A percentile compares a stretch with the other conserved stretches of the same genome.
phyloP scores from a whole-genome alignment of 352 stramenopile species.

The Phytophthora sp. region DNA sequence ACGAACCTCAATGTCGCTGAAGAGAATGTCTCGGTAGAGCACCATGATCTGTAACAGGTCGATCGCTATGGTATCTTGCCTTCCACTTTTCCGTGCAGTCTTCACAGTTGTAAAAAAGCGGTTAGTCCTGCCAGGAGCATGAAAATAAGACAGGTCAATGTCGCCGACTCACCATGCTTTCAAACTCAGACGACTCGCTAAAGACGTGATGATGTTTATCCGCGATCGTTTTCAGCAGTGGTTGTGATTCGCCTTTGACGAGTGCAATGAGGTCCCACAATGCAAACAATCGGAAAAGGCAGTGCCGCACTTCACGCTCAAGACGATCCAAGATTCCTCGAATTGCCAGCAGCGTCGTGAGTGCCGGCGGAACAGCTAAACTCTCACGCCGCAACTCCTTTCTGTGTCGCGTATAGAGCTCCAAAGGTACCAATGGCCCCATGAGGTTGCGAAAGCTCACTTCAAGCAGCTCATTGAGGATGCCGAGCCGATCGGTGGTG shows the following conservation, averaged over 20 bases:
- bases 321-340: slow-evolving; percentile 52
- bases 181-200: slow-evolving; percentile 61
- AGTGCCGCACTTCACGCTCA: slow-evolving; percentile 54
- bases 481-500: slow-evolving; percentile 35
- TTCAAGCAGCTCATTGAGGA: slow-evolving; percentile 69
- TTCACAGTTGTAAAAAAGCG: slow-evolving; percentile 19
- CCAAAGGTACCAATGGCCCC: slow-evolving; percentile 48
- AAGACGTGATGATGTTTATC: slow-evolving; percentile 66
- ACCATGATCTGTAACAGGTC: slow-evolving; percentile 63
- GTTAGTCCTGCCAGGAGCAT: not conserved
- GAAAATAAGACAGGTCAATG: not conserved
- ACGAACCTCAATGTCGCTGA: slow-evolving; percentile 71
- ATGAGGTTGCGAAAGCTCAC: slow-evolving; percentile 78
- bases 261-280: slow-evolving; percentile 62
- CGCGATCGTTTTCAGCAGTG: slow-evolving; percentile 52
- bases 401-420: slow-evolving; percentile 56
- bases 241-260: slow-evolving; percentile 35
- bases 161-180: slow-evolving; percentile 57
- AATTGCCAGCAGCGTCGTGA: slow-evolving; percentile 54
- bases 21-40: slow-evolving; percentile 71
- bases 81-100: slow-evolving; percentile 45
- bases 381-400: slow-evolving; percentile 41
- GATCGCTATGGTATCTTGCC: slow-evolving; percentile 52
- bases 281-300: slow-evolving; percentile 57
- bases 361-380: slow-evolving; percentile 44